Evolutionary conservation across 2,329 filamentous ascomycete species (phyloP), one percentile per base, ranked within the genome.

Genomic region (Fonsecaea erecta): DNA sequence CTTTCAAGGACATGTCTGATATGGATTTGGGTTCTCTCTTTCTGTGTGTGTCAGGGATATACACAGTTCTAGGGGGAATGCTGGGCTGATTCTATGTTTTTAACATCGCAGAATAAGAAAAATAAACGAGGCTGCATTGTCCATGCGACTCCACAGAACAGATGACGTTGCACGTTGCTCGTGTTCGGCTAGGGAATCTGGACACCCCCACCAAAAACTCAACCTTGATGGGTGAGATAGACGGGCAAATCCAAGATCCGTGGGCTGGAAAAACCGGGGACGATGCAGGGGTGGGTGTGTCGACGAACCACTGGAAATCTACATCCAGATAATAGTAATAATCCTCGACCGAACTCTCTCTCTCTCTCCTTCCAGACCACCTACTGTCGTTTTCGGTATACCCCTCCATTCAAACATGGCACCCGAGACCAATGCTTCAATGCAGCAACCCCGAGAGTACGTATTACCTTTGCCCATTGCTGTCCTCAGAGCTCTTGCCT

Each of bases 1-100:
- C 34, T 57, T 72, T 72, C 62, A 67, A 71, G 1, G 69, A 66
- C 69, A 72, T 72, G 51, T 26, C 65, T 48, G 8, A 9, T 43
- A 11, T 24, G 16, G 40, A n/a, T 46, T 59, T 32, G 32, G 9
- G 32, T 18, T n/a, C 1, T 18, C 11, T 11, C 40, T 43, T 4
- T 21, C n/a, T 14, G 6, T 43, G n/a, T 21, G 5, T 14, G 6
- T 3, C 8, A 30, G 28, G 28, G 8, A 30, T 30, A 30, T 30
- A 30, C 28, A 3, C 8, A 30, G 28, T 4, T 30, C 28, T 8
- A 30, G 3, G 8, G 28, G 28, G 3, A 30, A n/a, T n/a, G n/a
- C n/a, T n/a, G n/a, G n/a, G n/a, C n/a, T n/a, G n/a, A n/a, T n/a
- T n/a, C n/a, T n/a, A n/a, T n/a, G n/a, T n/a, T n/a, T n/a, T n/a